phyloP scores from a whole-genome alignment of 805 yeast species.

The Saturnispora saitoi region DNA sequence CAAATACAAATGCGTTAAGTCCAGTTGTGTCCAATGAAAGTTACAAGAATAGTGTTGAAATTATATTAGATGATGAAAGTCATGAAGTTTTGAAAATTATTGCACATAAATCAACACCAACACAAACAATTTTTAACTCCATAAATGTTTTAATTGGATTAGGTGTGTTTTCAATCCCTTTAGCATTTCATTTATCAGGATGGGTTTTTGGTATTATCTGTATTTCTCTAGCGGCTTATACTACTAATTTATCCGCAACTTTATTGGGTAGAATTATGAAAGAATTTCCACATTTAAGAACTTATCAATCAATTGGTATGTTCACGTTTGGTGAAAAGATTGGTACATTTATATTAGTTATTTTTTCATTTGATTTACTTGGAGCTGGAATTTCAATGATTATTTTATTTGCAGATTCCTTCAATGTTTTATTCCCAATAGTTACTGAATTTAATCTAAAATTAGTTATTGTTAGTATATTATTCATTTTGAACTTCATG shows the following conservation, averaged over 20 bases:
- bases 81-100: conserved; percentile 11
- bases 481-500: conserved; percentile 47
- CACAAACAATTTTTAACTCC: conserved; percentile 72
- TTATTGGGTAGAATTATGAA: conserved; percentile 42
- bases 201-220: conserved; percentile 45
- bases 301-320: conserved; percentile 55
- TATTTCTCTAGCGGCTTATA: conserved; percentile 37
- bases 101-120: conserved; percentile 46
- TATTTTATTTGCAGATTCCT: conserved; percentile 53
- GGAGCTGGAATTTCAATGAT: conserved; percentile 55
- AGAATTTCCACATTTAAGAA: conserved; percentile 32
- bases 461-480: conserved; percentile 28
- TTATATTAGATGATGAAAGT: background rate
- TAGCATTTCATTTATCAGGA: conserved; percentile 61
- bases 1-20: background rate
- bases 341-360: conserved; percentile 36
- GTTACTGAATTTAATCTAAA: conserved; percentile 35
- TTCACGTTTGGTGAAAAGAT: conserved; percentile 38
- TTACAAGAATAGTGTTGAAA: background rate
- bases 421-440: conserved; percentile 39
- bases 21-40: background rate
- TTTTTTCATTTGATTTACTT: conserved; percentile 48
- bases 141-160: conserved; percentile 71
- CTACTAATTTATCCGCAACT: conserved; percentile 46
- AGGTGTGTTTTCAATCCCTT: conserved; percentile 65